These are phyloP conservation scores for Penicillium samsonianum DNA, from an alignment of 495 filamentous ascomycete genomes.

Conservation along the genomic window DNA sequence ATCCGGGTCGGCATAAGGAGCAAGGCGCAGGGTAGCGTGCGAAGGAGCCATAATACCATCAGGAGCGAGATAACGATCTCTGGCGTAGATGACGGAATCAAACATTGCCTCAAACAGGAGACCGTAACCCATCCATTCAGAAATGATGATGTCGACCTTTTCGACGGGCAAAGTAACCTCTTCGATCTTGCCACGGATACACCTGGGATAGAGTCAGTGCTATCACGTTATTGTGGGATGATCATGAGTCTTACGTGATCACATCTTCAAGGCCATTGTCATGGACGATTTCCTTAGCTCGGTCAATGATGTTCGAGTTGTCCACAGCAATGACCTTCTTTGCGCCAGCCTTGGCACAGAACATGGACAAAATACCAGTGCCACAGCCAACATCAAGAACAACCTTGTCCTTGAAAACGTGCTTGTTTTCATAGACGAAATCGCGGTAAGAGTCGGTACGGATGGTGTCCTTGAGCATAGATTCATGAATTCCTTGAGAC, in stretches of 20 bases:
- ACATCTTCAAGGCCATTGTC: slow-evolving; percentile 77
- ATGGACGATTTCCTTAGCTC: slow-evolving; percentile 79
- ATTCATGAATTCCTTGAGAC: slow-evolving; percentile 76
- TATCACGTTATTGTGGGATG: not conserved
- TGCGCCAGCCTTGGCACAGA: slow-evolving; percentile 86
- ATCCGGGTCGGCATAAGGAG: slow-evolving; percentile 82
- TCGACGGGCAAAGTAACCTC: slow-evolving; percentile 77
- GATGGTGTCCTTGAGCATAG: slow-evolving; percentile 79
- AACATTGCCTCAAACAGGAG: slow-evolving; percentile 94
- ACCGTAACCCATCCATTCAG: slow-evolving; percentile 98
- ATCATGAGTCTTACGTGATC: slow-evolving; percentile 60
- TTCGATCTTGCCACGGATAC: slow-evolving; percentile 87
- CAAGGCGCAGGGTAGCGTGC: slow-evolving; percentile 82
- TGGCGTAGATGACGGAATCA: slow-evolving; percentile 85
- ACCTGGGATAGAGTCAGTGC: slow-evolving; percentile 37
- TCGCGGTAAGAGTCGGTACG: slow-evolving; percentile 70
- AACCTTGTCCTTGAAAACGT: slow-evolving; percentile 85
- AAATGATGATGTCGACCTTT: slow-evolving; percentile 92
- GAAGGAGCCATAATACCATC: slow-evolving; percentile 87
- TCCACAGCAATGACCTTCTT: slow-evolving; percentile 90
- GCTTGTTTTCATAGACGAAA: slow-evolving; percentile 79
- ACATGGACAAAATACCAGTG: slow-evolving; percentile 92
- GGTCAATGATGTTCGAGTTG: slow-evolving; percentile 89
- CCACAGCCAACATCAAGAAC: slow-evolving; percentile 94
- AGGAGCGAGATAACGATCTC: slow-evolving; percentile 78